Percentiles rank a stretch among this genome's conserved stretches.
These are phyloP conservation scores for Boehmeria nivea DNA, from an alignment of 306 rosid genomes.

Conservation along the genomic window DNA sequence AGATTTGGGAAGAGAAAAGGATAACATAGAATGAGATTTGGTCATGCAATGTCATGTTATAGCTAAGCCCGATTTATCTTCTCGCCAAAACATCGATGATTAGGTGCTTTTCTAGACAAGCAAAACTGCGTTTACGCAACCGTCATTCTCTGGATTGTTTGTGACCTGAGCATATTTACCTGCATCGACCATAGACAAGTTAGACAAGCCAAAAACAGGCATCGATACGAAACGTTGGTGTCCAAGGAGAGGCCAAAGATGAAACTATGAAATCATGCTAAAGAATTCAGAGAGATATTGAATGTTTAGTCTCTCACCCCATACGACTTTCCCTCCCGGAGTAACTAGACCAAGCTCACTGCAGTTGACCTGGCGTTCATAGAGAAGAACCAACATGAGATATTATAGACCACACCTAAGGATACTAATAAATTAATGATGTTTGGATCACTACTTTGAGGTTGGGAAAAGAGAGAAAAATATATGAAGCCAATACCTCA, in stretches of 20 bases:
- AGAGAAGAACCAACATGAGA: background rate
- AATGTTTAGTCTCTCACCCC: too few relatives aligned
- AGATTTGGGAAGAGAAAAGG: too few relatives aligned
- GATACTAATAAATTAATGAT: too few relatives aligned
- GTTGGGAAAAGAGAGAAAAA: too few relatives aligned
- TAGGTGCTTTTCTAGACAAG: constrained; percentile 46
- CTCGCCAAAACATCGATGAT: too few relatives aligned
- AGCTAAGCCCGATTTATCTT: too few relatives aligned
- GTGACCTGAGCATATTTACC: constrained; percentile 97
- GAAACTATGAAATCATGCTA: background rate
- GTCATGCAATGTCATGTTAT: too few relatives aligned
- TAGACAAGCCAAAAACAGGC: background rate
- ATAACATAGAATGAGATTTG: too few relatives aligned
- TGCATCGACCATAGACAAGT: constrained; percentile 24
- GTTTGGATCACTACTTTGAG: too few relatives aligned
- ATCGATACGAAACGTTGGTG: background rate
- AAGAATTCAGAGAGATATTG: background rate
- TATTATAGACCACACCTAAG: too few relatives aligned
- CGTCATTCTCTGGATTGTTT: constrained; percentile 89
- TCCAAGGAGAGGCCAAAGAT: background rate
- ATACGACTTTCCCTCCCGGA: constrained; percentile 92
- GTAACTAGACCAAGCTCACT: constrained; percentile 95
- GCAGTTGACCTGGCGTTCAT: constrained; percentile 68
- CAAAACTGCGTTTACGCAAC: constrained; percentile 81
- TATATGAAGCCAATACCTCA: constrained; percentile 61